A percentile compares a stretch with the other conserved stretches of the same genome.
These are phyloP conservation scores for Evansstolkia leycettana DNA, from an alignment of 495 filamentous ascomycete species.

Conservation along the genomic window DNA sequence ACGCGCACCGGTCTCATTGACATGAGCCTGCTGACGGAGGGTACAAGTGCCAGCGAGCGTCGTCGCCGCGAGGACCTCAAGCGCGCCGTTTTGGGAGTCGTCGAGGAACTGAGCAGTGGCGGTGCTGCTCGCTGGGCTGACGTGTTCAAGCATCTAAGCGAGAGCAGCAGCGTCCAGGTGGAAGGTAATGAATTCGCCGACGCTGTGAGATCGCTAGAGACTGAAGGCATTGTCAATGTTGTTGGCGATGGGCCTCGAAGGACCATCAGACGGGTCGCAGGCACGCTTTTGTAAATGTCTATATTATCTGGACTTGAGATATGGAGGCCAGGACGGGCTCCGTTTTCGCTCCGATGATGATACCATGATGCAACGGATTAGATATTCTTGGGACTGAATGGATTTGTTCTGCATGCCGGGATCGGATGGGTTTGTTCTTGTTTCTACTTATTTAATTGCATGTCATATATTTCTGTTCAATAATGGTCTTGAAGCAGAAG, in stretches of 20 bases:
- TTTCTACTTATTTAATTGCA: too few relatives aligned
- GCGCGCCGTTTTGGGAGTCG: conserved; percentile 53
- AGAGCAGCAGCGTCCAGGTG: conserved; percentile 60
- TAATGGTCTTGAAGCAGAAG: too few relatives aligned
- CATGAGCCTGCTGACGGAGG: conserved; percentile 89
- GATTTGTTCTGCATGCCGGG: too few relatives aligned
- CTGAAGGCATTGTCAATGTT: conserved; percentile 72
- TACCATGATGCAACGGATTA: conserved; percentile 10
- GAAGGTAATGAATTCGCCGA: conserved; percentile 73
- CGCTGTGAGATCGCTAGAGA: conserved; percentile 64
- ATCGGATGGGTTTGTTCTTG: too few relatives aligned
- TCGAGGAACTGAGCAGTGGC: conserved; percentile 65
- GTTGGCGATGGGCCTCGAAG: conserved; percentile 75
- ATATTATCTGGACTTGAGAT: neutral
- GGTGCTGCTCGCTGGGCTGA: conserved; percentile 70
- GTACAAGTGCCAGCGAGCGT: conserved; percentile 73
- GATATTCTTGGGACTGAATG: too few relatives aligned
- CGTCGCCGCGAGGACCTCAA: conserved; percentile 75
- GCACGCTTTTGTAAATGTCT: conserved; percentile 15
- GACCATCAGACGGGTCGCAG: conserved; percentile 67
- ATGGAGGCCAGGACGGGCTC: neutral
- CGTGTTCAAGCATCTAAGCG: conserved; percentile 57
- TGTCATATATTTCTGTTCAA: too few relatives aligned
- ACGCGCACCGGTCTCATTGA: conserved; percentile 85
- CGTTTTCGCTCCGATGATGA: conserved; percentile 6